phyloP scores from a whole-genome alignment of 2,329 filamentous ascomycete genomes.

The Neopestalotiopsis rosae region DNA sequence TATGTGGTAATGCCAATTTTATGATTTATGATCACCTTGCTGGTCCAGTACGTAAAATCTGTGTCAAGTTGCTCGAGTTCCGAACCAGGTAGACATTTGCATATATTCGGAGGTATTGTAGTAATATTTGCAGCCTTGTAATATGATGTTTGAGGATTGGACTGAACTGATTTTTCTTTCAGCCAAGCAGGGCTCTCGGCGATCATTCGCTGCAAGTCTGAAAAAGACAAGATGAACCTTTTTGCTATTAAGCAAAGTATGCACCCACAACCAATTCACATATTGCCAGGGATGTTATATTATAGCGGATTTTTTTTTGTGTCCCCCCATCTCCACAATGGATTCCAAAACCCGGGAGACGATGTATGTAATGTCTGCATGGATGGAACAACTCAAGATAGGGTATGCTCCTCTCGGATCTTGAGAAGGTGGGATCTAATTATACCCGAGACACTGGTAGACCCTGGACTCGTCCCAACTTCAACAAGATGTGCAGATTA shows the following conservation, averaged over 20 bases:
- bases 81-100: background rate
- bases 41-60: background rate
- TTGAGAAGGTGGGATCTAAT: slow-evolving; percentile 11
- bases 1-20: background rate
- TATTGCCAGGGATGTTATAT: slow-evolving; percentile 7
- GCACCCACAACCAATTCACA: slow-evolving; percentile 5
- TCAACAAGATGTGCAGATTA: slow-evolving; percentile 5
- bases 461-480: slow-evolving; percentile 12
- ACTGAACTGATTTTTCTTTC: background rate
- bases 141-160: background rate
- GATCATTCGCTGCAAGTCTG: background rate
- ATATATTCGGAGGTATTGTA: background rate
- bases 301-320: background rate
- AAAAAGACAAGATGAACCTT: background rate
- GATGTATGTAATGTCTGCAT: slow-evolving; percentile 4
- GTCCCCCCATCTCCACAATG: background rate
- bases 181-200: background rate
- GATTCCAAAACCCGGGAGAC: slow-evolving; percentile 2
- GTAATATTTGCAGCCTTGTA: background rate
- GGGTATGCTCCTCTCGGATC: slow-evolving; percentile 2
- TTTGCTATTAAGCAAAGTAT: background rate
- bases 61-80: background rate
- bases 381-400: background rate
- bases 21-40: background rate
- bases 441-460: slow-evolving; percentile 18